Percentiles rank a stretch among this genome's conserved stretches.
phyloP scores from a whole-genome alignment of 2,329 filamentous ascomycete genomes.

The Fusarium albidum region DNA sequence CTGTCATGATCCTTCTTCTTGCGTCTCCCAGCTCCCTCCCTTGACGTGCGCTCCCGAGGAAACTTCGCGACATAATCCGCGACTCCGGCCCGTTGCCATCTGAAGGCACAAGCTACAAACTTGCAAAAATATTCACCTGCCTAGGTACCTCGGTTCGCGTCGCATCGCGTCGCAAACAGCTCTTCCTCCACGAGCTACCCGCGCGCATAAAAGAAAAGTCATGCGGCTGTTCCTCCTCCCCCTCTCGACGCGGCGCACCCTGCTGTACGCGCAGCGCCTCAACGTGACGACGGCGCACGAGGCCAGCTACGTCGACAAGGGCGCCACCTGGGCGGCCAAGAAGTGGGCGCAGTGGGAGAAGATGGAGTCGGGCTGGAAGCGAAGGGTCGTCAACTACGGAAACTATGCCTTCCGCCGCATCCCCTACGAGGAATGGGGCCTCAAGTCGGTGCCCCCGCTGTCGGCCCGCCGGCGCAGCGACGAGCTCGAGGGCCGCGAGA shows the following conservation, averaged over 20 bases:
- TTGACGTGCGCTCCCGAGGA: not conserved
- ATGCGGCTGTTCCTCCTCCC: slow-evolving; percentile 97
- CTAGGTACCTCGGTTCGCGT: not conserved
- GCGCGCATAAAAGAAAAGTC: slow-evolving; percentile 31
- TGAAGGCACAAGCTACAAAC: not conserved
- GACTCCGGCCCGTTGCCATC: not conserved
- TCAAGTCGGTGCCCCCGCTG: slow-evolving; percentile 91
- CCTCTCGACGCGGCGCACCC: slow-evolving; percentile 87
- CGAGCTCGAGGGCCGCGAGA: slow-evolving; percentile 67
- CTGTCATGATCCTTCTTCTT: slow-evolving; percentile 23
- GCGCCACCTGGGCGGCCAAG: slow-evolving; percentile 74
- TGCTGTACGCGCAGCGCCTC: slow-evolving; percentile 89
- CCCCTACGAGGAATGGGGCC: slow-evolving; percentile 95
- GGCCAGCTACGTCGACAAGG: slow-evolving; percentile 70
- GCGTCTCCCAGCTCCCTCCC: slow-evolving; percentile 2
- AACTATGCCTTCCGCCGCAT: slow-evolving; percentile 87
- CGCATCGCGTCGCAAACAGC: slow-evolving; percentile 2
- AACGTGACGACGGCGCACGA: slow-evolving; percentile 59
- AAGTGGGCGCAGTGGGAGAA: slow-evolving; percentile 91
- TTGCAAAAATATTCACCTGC: not conserved
- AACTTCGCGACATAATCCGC: not conserved
- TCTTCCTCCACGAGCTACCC: not conserved
- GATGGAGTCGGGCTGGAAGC: slow-evolving; percentile 87
- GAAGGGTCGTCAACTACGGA: slow-evolving; percentile 83
- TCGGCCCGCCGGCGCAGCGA: slow-evolving; percentile 71